Percentiles rank a stretch among this genome's conserved stretches.
Conservation (phyloP, 331 rosid species). For the Acacia pycnantha region DNA sequence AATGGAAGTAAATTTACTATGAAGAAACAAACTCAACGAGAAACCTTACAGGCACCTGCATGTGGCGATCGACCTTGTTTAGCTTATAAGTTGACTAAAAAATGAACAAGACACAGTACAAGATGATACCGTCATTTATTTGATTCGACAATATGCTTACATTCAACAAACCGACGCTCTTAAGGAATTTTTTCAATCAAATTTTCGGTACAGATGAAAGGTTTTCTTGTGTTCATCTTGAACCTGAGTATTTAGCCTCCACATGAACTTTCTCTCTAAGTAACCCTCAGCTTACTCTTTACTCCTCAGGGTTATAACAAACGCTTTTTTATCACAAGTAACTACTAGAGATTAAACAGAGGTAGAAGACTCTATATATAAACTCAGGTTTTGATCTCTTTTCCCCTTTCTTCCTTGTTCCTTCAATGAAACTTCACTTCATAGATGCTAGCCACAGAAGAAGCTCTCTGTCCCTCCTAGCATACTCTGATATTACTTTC, state of each 20-base stretch:
- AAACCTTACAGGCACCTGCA: not conserved
- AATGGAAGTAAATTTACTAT: not conserved
- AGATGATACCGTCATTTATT: not conserved
- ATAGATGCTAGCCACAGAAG: not conserved
- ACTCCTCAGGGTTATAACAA: not conserved
- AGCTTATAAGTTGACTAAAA: too few species aligned
- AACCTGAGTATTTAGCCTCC: not conserved
- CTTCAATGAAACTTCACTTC: too few species aligned
- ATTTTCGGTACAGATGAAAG: not conserved
- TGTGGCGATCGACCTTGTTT: too few species aligned
- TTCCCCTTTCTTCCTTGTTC: too few species aligned
- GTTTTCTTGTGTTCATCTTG: not conserved
- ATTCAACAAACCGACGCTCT: not conserved
- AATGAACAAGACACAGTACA: not conserved
- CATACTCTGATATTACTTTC: not conserved
- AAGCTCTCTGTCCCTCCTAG: not conserved
- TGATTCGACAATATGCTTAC: not conserved
- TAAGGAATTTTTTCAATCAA: not conserved
- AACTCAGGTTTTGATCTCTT: too few species aligned
- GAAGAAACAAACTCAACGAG: not conserved
- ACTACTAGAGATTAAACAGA: too few species aligned
- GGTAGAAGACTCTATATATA: too few species aligned
- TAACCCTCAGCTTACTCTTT: not conserved
- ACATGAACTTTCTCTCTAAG: not conserved
- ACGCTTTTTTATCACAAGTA: too few species aligned